Base-by-base conservation (phyloP, 768 basidiomycete species). In the Suillus subalutaceus region DNA sequence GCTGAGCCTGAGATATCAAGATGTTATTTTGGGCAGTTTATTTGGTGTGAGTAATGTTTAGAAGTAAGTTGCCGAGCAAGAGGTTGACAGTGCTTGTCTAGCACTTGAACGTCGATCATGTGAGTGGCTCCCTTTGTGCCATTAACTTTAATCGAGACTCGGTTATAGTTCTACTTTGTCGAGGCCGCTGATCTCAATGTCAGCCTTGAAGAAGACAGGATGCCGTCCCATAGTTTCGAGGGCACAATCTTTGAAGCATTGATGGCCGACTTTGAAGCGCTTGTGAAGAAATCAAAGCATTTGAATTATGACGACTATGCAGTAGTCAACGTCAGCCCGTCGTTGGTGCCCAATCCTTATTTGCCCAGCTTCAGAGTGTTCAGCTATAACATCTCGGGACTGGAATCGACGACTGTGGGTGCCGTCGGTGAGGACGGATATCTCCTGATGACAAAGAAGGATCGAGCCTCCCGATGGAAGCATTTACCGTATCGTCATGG, bases 31-130 rank as follows among this genome's bases (percentile, higher is more conserved):
- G 44, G 94, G 94, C 2, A 92, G 94, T 78, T 78, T 96, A 40
- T 96, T 83, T 69, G 94, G 91, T 75, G 93, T 92, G 80, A 76
- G 90, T 37, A 67, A 73, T 71, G 61, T 60, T 40, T 44, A 61
- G 75, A 43, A 59, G 9, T 59, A 23, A 30, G 60, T 73, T 77
- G 50, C 71, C 73, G 65, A 76, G 72, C 78, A 72, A 57, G 50
- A 9, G 64, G 65, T 74, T 65, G 74, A 67, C 46, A 20, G 50
- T 66, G 58, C 43, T 64, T 63, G 63, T 55, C 38, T 52, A 90
- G 88, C 90, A 94, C 76, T 91, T 91, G 91, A 94, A 96, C 76
- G 85, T 86, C 20, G 94, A 96, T 79, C 88, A 90, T 78, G 90
- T 90, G 83, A 53, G 83, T 69, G 53, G 63, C 32, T 66, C 65